A percentile compares a stretch with the other conserved stretches of the same genome.
Evolutionary conservation across 768 basidiomycete species (phyloP).

Genomic region (Agrocybe chaxingu): DNA sequence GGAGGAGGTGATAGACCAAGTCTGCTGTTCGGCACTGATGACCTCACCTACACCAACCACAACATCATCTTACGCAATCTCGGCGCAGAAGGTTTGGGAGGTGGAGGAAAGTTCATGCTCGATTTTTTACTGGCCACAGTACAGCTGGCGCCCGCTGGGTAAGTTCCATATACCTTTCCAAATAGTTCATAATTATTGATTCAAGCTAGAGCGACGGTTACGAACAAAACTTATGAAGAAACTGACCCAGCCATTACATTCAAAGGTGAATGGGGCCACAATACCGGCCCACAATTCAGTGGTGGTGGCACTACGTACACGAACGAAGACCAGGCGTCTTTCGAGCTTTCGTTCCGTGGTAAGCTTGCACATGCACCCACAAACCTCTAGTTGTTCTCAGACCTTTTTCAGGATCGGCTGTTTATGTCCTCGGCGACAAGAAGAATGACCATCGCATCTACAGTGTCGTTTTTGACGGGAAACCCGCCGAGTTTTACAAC

Average conservation of each 20-base stretch:
- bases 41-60: slow-evolving; percentile 37
- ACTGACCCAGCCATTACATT: slow-evolving; percentile 34
- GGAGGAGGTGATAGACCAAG: slow-evolving; percentile 26
- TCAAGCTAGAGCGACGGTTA: slow-evolving; percentile 32
- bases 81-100: slow-evolving; percentile 32
- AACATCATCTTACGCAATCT: slow-evolving; percentile 37
- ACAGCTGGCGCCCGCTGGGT: slow-evolving; percentile 44
- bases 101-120: slow-evolving; percentile 35
- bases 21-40: slow-evolving; percentile 30
- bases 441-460: slow-evolving; percentile 47
- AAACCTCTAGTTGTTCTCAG: not conserved
- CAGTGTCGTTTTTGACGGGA: slow-evolving; percentile 35
- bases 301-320: slow-evolving; percentile 44
- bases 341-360: slow-evolving; percentile 41
- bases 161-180: slow-evolving; percentile 8
- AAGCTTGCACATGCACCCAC: not conserved
- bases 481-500: slow-evolving; percentile 28
- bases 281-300: slow-evolving; percentile 40
- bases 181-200: not conserved
- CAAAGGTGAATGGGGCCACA: slow-evolving; percentile 38
- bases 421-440: slow-evolving; percentile 47
- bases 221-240: slow-evolving; percentile 41
- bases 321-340: slow-evolving; percentile 34
- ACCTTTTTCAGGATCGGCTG: slow-evolving; percentile 31
- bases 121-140: slow-evolving; percentile 40